Evolutionary conservation across 73 alveolate species (phyloP).

Genomic region (Tetrahymena malaccensis): DNA sequence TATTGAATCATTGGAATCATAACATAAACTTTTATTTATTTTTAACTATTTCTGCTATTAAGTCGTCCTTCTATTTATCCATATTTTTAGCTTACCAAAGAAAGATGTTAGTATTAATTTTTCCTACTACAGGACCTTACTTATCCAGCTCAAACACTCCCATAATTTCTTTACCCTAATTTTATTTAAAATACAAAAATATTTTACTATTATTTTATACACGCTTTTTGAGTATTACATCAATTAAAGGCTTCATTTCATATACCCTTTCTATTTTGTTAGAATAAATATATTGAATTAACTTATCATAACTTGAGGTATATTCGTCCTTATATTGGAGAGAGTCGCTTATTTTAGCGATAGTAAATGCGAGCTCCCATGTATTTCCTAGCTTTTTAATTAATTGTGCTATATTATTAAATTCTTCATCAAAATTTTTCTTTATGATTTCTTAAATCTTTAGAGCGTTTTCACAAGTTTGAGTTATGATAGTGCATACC

Average conservation of each 20-base stretch:
- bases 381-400: neutral
- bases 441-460: neutral
- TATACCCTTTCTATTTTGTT: neutral
- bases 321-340: neutral
- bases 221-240: neutral
- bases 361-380: conserved; percentile 20
- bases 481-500: neutral
- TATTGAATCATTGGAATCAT: neutral
- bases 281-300: neutral
- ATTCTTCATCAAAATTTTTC: neutral
- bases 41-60: neutral
- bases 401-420: neutral
- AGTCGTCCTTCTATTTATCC: neutral
- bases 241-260: conserved; percentile 16
- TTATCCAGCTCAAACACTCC: neutral
- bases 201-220: neutral
- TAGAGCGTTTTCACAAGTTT: neutral
- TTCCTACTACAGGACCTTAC: neutral
- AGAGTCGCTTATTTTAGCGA: neutral
- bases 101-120: neutral
- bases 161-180: neutral
- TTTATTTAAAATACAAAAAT: neutral
- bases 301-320: neutral
- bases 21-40: neutral
- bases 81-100: neutral